Percentiles rank a stretch among this genome's conserved stretches.
Evolutionary conservation across 768 basidiomycete species (phyloP).

Genomic region (Lyophyllum shimeji): DNA sequence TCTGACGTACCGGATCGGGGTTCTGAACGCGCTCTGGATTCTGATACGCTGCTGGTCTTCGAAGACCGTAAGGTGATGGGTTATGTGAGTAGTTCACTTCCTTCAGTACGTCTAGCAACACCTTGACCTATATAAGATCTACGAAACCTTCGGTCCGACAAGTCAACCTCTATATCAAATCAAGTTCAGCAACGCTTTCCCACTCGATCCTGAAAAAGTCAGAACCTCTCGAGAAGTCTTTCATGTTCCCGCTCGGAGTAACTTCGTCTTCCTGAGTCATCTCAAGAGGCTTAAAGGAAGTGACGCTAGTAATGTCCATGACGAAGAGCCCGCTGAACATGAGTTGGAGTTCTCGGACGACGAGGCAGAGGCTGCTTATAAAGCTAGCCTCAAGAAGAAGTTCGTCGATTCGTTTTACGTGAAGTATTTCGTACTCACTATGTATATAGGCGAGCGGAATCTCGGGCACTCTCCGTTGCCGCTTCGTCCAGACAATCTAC

Average conservation of each 20-base stretch:
- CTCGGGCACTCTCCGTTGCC: conserved; percentile 45
- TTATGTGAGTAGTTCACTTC: conserved; percentile 61
- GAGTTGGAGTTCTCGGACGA: conserved; percentile 97
- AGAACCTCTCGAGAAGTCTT: conserved; percentile 65
- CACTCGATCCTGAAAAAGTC: conserved; percentile 58
- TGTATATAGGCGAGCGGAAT: conserved; percentile 49
- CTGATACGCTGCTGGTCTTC: conserved; percentile 88
- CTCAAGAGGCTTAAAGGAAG: conserved; percentile 78
- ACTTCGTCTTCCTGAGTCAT: conserved; percentile 79
- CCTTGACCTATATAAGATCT: conserved; percentile 46
- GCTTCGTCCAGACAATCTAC: conserved; percentile 56
- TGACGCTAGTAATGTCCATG: conserved; percentile 92
- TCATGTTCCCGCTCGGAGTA: conserved; percentile 78
- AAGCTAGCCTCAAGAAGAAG: conserved; percentile 60
- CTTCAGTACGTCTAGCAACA: conserved; percentile 1
- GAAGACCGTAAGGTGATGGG: conserved; percentile 89
- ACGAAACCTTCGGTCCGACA: conserved; percentile 96
- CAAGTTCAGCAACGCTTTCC: conserved; percentile 68
- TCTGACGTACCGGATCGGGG: conserved; percentile 42
- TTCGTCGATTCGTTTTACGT: conserved; percentile 26
- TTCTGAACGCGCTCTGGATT: conserved; percentile 73
- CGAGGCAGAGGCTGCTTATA: conserved; percentile 81
- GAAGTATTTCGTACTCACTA: neutral
- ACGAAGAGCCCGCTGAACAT: conserved; percentile 89
- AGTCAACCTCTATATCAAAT: conserved; percentile 88